Evolutionary conservation across 805 yeast genomes (phyloP).

Genomic region (Wickerhamomyces rabaulensis): DNA sequence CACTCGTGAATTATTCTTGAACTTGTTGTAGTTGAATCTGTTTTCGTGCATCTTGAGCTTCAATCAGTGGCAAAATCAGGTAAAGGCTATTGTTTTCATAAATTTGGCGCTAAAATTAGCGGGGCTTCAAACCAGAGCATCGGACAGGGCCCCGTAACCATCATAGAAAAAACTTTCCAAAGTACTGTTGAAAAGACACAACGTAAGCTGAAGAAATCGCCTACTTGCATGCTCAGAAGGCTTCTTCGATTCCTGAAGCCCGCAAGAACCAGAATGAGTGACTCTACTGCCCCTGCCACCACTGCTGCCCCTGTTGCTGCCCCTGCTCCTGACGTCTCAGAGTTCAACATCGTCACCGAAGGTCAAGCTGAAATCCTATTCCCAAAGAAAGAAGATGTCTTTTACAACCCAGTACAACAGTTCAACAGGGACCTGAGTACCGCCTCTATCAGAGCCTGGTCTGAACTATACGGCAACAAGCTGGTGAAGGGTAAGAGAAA

Average conservation of each 20-base stretch:
- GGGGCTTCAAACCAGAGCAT: no score
- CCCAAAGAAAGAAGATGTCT: conserved; percentile 78
- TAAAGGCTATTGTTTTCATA: no score
- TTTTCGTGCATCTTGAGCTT: no score
- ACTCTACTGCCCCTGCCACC: not conserved
- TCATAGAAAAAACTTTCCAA: no score
- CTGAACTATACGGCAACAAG: conserved; percentile 46
- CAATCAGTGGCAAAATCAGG: no score
- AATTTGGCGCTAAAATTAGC: no score
- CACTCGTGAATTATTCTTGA: no score
- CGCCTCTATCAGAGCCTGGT: conserved; percentile 83
- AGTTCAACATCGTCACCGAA: conserved; percentile 48
- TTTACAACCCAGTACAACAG: conserved; percentile 95
- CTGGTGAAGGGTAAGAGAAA: conserved; percentile 25
- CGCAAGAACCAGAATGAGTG: not conserved
- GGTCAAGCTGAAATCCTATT: conserved; percentile 82
- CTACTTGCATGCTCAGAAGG: not conserved
- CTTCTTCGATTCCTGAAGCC: not conserved
- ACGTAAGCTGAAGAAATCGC: no score
- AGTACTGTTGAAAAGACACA: not conserved
- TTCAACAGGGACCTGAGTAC: conserved; percentile 91
- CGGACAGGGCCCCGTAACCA: no score
- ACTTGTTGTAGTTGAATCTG: no score
- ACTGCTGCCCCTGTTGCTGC: not conserved
- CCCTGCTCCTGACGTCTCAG: conserved; percentile 8